phyloP scores from a whole-genome alignment of 2,329 filamentous ascomycete genomes.

The Dryadomyces quercivorus region DNA sequence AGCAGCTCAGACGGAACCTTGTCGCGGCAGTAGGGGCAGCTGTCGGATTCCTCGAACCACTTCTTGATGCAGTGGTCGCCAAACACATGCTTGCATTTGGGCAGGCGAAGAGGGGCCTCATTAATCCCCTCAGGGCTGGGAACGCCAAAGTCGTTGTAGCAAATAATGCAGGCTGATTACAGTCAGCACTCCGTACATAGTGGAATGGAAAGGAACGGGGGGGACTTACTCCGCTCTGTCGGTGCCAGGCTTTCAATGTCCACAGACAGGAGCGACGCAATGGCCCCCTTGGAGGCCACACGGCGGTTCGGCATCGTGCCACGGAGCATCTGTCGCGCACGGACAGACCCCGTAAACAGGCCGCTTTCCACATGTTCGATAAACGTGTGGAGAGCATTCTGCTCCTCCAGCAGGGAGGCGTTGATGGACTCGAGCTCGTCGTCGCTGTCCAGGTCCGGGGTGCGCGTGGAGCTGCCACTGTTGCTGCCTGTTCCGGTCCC shows the following conservation, averaged over 20 bases:
- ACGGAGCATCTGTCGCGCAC: slow-evolving; percentile 32
- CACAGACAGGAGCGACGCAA: slow-evolving; percentile 34
- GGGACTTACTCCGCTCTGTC: slow-evolving; percentile 33
- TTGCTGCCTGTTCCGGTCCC: not conserved
- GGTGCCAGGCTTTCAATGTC: slow-evolving; percentile 30
- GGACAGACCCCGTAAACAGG: slow-evolving; percentile 12
- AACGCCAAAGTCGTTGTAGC: slow-evolving; percentile 50
- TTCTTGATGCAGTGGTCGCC: slow-evolving; percentile 53
- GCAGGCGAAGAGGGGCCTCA: slow-evolving; percentile 44
- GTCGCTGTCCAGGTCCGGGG: not conserved
- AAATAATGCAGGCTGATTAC: slow-evolving; percentile 50
- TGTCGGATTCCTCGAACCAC: slow-evolving; percentile 51
- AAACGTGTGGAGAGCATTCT: slow-evolving; percentile 1
- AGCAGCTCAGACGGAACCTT: slow-evolving; percentile 40
- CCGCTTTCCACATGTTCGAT: not conserved
- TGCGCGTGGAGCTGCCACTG: not conserved
- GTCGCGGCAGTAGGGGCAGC: slow-evolving; percentile 52
- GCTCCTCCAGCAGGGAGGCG: not conserved
- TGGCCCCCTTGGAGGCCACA: slow-evolving; percentile 33
- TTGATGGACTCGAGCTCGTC: not conserved
- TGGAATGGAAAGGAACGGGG: no score
- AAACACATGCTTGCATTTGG: slow-evolving; percentile 52
- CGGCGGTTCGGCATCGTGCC: slow-evolving; percentile 30
- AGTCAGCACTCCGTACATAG: no score
- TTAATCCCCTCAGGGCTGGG: slow-evolving; percentile 44